phyloP scores from a whole-genome alignment of 257 asterid genomes.

The Lithospermum erythrorhizon region DNA sequence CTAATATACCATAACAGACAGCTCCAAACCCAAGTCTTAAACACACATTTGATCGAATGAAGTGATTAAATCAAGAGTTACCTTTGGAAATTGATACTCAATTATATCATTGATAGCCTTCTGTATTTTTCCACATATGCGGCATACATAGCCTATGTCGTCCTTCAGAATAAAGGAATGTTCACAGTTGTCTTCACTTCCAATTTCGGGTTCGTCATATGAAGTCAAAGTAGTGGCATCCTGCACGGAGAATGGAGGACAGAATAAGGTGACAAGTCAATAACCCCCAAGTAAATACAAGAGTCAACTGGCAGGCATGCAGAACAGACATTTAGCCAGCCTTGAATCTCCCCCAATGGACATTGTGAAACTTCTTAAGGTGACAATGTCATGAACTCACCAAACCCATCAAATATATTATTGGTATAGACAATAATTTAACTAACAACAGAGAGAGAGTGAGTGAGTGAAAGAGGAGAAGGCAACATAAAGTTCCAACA shows the following conservation, averaged over 20 bases:
- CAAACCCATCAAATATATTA: not conserved
- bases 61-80: constrained; percentile 11
- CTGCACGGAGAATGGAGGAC: constrained; percentile 17
- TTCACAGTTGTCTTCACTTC: constrained; percentile 32
- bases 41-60: constrained; percentile 4
- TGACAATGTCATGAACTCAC: not conserved
- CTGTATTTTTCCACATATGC: constrained; percentile 21
- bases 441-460: not conserved
- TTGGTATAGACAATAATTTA: not conserved
- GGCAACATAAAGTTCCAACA: not conserved
- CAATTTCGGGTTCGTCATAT: constrained; percentile 14
- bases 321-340: not conserved
- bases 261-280: constrained; percentile 1
- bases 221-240: constrained; percentile 6
- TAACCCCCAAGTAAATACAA: constrained; percentile 6
- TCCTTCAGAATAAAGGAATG: constrained; percentile 24
- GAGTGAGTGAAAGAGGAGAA: not conserved
- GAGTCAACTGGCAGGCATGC: not conserved
- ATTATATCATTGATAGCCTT: constrained; percentile 18
- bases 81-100: constrained; percentile 48
- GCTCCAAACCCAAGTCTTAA: constrained; percentile 2
- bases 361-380: not conserved
- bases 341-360: not conserved
- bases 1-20: not conserved
- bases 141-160: constrained; percentile 26